Evolutionary conservation across 2,329 filamentous ascomycete species (phyloP), one percentile per base, ranked within the genome.

Genomic region (Colletotrichum sp.): DNA sequence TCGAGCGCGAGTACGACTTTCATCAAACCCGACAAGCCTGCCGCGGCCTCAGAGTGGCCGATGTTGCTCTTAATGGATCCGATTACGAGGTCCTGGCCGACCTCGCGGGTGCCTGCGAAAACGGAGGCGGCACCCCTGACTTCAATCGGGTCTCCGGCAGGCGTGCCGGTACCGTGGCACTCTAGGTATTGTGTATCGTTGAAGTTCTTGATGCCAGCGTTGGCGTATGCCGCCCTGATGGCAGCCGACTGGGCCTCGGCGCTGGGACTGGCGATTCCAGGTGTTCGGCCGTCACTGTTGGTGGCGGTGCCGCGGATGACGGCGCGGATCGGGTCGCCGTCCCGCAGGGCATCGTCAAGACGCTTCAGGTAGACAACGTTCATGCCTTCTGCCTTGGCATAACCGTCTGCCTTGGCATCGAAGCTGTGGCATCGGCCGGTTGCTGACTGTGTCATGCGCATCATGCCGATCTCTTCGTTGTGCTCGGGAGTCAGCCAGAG

Each of bases 331-430:
- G 83, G 82, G 77, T 89, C 87, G 7, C 84, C 83, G 44, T 87
- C 87, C 6, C 79, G 77, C 5, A 89, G 70, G 3, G 88, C 88
- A 70, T 87, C 83, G 5, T 82, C 80, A 0, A 89, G 79, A 1
- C 82, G 82, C 79, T 90, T 89, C 2, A 90, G 69, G 7, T 87
- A 76, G 12, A 90, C 73, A 18, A 82, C 80, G 4, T 80, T 85
- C 15, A 86, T 80, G 2, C 86, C 88, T 75, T 90, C 89, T 1
- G 86, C 87, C 18, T 86, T 83, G 8, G 82, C 85, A 72, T 89
- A 90, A 0, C 88, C 89, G 64, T 87, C 82, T 0, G 86, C 88
- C 13, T 78, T 78, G 5, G 77, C 78, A 62, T 83, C 81, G 21
- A 75, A 77, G 16, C 28, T 77, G 32, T 69, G 62, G 39, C 71